Evolutionary conservation across 176 grass and related monocot genomes (phyloP), one percentile per base, ranked within the genome.

Genomic region (Bothriochloa decipiens): DNA sequence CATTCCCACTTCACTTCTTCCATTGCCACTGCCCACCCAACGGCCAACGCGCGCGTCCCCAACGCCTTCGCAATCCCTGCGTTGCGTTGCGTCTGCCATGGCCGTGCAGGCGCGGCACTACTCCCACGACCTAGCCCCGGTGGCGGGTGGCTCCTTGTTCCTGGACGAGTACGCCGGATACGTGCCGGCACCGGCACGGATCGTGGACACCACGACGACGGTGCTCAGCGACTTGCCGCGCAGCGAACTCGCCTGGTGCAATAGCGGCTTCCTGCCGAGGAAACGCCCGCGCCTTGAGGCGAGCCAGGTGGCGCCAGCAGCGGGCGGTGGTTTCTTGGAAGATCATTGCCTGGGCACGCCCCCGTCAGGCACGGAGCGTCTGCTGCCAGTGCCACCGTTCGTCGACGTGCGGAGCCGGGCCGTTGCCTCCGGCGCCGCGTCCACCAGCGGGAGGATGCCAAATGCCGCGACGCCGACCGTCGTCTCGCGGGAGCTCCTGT

Each of bases 371-470:
- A 57, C 53, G 53, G 20, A 55, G 7, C 53, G 53, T 2, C 53
- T 57, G 18, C 53, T 57, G 53, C 53, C 53, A 57, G 18, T 57
- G 53, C 53, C 53, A 9, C 20, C 18, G 53, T 57, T 57, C 53
- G 20, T 57, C 53, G 16, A 80, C 3, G 26, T 27, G 68, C 25
- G 9, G 87, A 10, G 20, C 50, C 46, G 86, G 32, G 27, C 42
- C 8, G 10, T 43, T 23, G 73, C 7, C 5, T 88, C 86, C 14
- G 76, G 49, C 55, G 66, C 23, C 0, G 33, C 86, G 20, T 87
- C 94, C 16, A 93, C 79, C 68, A 89, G 87, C 42, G 75, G 87
- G 8, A 74, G 84, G 42, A 14, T 43, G 43, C 7, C 10, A 55
- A 17, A 26, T 76, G 83, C 23, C 0, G 23, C 47, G 49, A 17